Base-by-base conservation (phyloP, 169 alveolate genomes). In the Pseudocohnilembus persalinus region DNA sequence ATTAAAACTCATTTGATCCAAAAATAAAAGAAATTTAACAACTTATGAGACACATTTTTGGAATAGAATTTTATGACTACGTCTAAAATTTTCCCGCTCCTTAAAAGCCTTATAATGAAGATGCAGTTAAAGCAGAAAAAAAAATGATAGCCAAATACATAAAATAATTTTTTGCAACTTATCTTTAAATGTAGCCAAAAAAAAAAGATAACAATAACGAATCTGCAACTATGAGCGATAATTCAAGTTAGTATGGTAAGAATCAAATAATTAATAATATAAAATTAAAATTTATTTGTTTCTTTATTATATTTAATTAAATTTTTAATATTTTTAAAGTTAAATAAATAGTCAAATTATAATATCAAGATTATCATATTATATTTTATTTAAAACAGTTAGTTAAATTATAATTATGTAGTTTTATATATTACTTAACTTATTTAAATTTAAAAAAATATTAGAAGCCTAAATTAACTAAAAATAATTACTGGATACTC, bases 71-170 rank as follows among this genome's bases (percentile, higher is more conserved):
- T 20, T 77, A 77, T 29, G 63, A 77, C 27, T 33, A 77, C 63
- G 72, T 77, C 0, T 64, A 77, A 27, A 77, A 77, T 33, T 77
- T 77, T 72, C 82, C 82, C 4, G 74, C 72, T 33, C 82, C 82
- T 31, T 32, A 33, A 63, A 77, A 77, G n/a, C 34, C 29, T 0
- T 33, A 31, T 63, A 32, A 77, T 28, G 82, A 31, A 32, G 28
- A 77, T 20, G 72, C 34, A 32, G 34, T 1, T 26, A 77, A 33
- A 34, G 82, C 30, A 1, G 63, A 33, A 33, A 64, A 33, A 0
- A 77, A 77, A n/a, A 11, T 49, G 68, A 49, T 49, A 11, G 20
- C 68, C 68, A 49, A 20, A 20, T 49, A 4, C 20, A 49, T 49
- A 11, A 49, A 49, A 20, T 20, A 49, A 20, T 49, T 49, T 49